Conservation (phyloP, 345 rosid species). For the Eucalyptus dawsonii region DNA sequence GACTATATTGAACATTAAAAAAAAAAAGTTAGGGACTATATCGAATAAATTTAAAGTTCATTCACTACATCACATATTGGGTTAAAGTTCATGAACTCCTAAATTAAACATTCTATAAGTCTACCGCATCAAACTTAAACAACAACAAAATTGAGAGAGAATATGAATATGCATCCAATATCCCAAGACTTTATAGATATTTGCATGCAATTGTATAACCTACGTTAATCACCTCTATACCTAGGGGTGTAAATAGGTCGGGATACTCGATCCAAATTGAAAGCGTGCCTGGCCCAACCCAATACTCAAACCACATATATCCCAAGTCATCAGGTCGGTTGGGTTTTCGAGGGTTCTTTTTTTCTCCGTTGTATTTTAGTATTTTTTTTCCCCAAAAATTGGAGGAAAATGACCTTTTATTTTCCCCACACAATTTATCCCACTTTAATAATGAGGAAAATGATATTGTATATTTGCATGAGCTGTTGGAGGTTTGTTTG, state of each 20-base stretch:
- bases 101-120: background rate
- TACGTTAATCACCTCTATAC: background rate
- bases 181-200: background rate
- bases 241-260: background rate
- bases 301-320: rapidly evolving
- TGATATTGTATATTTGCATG: background rate
- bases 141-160: background rate
- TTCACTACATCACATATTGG: rapidly evolving
- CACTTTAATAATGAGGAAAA: too few relatives aligned
- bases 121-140: background rate
- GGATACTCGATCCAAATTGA: background rate
- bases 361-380: background rate
- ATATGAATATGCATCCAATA: background rate
- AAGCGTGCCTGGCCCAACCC: rapidly evolving
- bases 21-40: background rate
- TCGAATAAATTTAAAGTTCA: background rate
- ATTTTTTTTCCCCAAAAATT: too few relatives aligned
- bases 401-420: background rate
- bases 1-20: rapidly evolving
- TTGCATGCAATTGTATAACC: background rate
- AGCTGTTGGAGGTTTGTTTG: too few relatives aligned
- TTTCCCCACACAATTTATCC: too few relatives aligned
- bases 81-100: background rate
- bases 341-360: background rate
- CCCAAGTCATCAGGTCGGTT: rapidly evolving